Evolutionary conservation across 768 basidiomycete genomes (phyloP), one percentile per base, ranked within the genome.

Genomic region (Infundibulicybe gibba): DNA sequence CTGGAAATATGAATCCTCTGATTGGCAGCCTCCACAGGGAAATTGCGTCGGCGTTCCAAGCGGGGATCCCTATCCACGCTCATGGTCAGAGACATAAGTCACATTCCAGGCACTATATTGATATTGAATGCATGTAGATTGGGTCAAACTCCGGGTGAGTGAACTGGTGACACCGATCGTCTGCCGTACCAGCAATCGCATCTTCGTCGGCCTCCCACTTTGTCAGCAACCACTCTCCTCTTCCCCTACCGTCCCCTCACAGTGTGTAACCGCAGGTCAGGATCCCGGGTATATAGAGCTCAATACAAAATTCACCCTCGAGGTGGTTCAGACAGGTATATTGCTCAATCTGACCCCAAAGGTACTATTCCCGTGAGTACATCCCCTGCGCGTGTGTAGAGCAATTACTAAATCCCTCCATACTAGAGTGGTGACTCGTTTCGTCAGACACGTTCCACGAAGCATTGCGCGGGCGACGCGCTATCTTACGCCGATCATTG

Each of bases 111-210:
- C n/a, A n/a, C n/a, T n/a, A n/a, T n/a, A n/a, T n/a, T n/a, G n/a
- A n/a, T n/a, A n/a, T n/a, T n/a, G n/a, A 45, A 31, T 40, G 17
- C 30, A n/a, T 10, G 30, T 21, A 75, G 74, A 71, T n/a, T 79
- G 76, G 77, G 57, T 56, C 10, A 52, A 51, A 2, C 44, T 74
- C 6, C 53, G 57, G 0, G 61, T 53, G 2, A 30, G 64, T 6
- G 51, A 61, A 1, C 53, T 47, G 0, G 52, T 66, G 8, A 63
- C 56, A 47, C 49, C 62, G 21, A 55, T 79, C 12, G 56, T 80
- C 10, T 62, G 66, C 31, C 66, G 74, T 34, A 58, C 64, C 3
- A 71, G 59, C 40, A 77, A 75, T 49, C 68, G 80, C 14, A 40
- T 69, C 0, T 75, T 81, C 44, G n/a, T n/a, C n/a, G n/a, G n/a